Evolutionary conservation across 2,329 filamentous ascomycete genomes (phyloP).

Genomic region (Malbranchea zuffiana): DNA sequence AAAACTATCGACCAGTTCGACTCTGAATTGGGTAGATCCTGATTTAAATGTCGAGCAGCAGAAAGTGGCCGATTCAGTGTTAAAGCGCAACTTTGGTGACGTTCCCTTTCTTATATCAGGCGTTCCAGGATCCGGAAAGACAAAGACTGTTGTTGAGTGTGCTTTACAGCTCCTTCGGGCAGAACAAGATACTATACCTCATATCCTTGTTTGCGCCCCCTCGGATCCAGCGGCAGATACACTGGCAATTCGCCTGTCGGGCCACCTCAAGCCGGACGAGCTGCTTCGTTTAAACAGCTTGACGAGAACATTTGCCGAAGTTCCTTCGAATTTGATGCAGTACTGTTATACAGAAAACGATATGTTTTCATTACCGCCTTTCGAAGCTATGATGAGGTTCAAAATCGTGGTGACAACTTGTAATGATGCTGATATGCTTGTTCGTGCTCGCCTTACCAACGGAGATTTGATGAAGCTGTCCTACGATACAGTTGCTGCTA

Average conservation of each 20-base stretch:
- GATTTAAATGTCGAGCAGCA: constrained; percentile 40
- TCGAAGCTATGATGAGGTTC: constrained; percentile 30
- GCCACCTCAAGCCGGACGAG: constrained; percentile 27
- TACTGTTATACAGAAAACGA: constrained; percentile 32
- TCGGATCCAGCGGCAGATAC: constrained; percentile 40
- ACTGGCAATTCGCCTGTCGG: constrained; percentile 30
- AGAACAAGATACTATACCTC: constrained; percentile 15
- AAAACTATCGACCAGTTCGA: constrained; percentile 26
- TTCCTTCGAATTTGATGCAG: constrained; percentile 28
- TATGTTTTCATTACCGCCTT: constrained; percentile 33
- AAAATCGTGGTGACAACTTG: constrained; percentile 37
- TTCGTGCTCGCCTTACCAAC: constrained; percentile 35
- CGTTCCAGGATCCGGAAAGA: constrained; percentile 44
- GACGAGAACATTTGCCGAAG: constrained; percentile 33
- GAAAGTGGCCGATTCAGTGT: constrained; percentile 35
- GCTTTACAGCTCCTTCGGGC: constrained; percentile 24
- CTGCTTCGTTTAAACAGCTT: constrained; percentile 35
- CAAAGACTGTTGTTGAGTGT: constrained; percentile 40
- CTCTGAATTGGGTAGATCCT: constrained; percentile 30
- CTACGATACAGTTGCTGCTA: constrained; percentile 26
- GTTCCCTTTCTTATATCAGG: constrained; percentile 40
- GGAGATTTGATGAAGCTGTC: constrained; percentile 30
- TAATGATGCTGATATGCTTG: constrained; percentile 32
- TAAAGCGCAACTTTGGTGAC: constrained; percentile 32
- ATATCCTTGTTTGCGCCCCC: constrained; percentile 37